A percentile compares a stretch with the other conserved stretches of the same genome.
These are phyloP conservation scores for Leccinum truebloodii DNA, from an alignment of 768 basidiomycete genomes.

Conservation along the genomic window DNA sequence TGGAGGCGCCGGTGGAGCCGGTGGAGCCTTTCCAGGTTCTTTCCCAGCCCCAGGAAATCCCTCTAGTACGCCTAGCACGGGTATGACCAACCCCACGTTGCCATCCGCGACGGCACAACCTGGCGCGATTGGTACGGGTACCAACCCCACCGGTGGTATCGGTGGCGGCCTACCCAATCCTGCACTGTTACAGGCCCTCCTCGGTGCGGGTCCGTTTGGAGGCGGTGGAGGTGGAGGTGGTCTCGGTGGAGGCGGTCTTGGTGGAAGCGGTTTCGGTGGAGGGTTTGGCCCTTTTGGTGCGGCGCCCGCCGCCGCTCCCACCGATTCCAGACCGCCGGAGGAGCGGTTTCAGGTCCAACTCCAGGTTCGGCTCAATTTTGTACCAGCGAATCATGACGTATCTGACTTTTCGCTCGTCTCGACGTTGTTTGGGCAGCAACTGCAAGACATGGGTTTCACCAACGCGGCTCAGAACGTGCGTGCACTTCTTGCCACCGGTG, in stretches of 20 bases:
- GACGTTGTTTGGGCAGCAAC: slow-evolving; percentile 54
- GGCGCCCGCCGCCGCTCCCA: slow-evolving; percentile 41
- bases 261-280: slow-evolving; percentile 13
- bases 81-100: slow-evolving; percentile 27
- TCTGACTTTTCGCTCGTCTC: background rate
- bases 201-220: background rate
- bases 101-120: slow-evolving; percentile 22
- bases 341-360: slow-evolving; percentile 90
- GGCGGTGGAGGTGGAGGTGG: slow-evolving; percentile 21
- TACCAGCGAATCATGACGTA: too few relatives aligned
- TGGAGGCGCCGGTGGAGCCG: slow-evolving; percentile 43
- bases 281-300: slow-evolving; percentile 27
- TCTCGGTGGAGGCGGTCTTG: background rate
- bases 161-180: slow-evolving; percentile 38
- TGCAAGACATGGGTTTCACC: slow-evolving; percentile 93
- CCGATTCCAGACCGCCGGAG: slow-evolving; percentile 78
- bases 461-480: slow-evolving; percentile 90
- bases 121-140: slow-evolving; percentile 25
- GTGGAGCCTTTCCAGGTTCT: slow-evolving; percentile 26
- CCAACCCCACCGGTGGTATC: slow-evolving; percentile 8
- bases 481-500: slow-evolving; percentile 88
- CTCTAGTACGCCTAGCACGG: slow-evolving; percentile 18
- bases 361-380: slow-evolving; percentile 46
- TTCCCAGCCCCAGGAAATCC: slow-evolving; percentile 69
- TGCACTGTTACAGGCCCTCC: slow-evolving; percentile 38